Percentiles rank a stretch among this genome's conserved stretches.
These are phyloP conservation scores for Kluyveromyces siamensis DNA, from an alignment of 805 yeast species.

Conservation along the genomic window DNA sequence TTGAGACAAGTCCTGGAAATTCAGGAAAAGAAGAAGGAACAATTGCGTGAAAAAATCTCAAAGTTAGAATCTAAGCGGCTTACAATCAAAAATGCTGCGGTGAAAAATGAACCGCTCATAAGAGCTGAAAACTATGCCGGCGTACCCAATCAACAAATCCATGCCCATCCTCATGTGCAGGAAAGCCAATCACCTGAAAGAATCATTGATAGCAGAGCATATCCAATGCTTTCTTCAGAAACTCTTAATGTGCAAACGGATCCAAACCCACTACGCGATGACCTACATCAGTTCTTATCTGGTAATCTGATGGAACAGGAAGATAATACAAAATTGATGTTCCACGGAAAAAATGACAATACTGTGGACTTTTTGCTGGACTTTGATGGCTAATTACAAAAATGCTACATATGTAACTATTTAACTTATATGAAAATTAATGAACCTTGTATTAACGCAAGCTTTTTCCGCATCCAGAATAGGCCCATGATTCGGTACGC, in stretches of 20 bases:
- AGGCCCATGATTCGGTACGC: too few relatives aligned
- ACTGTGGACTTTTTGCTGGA: conserved; percentile 25
- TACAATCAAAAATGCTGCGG: conserved; percentile 1
- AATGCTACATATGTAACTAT: background rate
- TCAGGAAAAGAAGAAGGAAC: conserved; percentile 42
- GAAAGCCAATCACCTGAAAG: conserved; percentile 11
- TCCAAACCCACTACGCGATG: conserved; percentile 12
- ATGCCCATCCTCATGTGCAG: background rate
- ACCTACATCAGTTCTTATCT: conserved; percentile 24
- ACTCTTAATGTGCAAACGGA: background rate
- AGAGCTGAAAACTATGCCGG: background rate
- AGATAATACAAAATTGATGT: conserved; percentile 25
- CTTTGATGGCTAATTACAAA: conserved; percentile 15
- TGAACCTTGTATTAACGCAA: background rate
- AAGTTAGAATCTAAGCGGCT: conserved; percentile 23
- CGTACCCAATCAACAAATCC: background rate
- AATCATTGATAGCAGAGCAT: conserved; percentile 20
- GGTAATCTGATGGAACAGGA: conserved; percentile 26
- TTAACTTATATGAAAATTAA: background rate
- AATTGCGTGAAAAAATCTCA: conserved; percentile 32
- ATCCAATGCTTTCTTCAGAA: conserved; percentile 3
- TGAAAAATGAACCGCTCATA: background rate
- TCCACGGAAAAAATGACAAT: conserved; percentile 6
- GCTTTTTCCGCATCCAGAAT: too few relatives aligned
- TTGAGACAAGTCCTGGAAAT: conserved; percentile 49